Percentiles rank a stretch among this genome's conserved stretches.
Conservation (phyloP, 2,329 filamentous ascomycete species). For the Hysterium pulicare region DNA sequence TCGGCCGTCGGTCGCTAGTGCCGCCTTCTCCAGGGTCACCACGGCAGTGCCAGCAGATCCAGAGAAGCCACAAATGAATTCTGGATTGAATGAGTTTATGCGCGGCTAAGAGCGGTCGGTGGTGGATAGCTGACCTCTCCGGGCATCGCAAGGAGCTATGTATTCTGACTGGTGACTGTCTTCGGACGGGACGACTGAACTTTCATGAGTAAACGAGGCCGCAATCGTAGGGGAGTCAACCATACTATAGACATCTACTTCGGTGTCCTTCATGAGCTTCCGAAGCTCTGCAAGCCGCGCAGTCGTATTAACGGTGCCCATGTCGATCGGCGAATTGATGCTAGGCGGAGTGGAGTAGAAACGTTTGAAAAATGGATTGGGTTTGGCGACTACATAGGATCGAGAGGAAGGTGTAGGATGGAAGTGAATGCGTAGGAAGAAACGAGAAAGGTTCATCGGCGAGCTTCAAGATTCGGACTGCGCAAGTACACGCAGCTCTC, state of each 20-base stretch:
- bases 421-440: conserved; percentile 22
- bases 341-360: conserved; percentile 29
- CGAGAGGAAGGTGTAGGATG: conserved; percentile 16
- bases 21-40: conserved; percentile 79
- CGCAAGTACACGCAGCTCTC: background rate
- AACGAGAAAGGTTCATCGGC: conserved; percentile 30
- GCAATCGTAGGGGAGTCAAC: background rate
- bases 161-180: conserved; percentile 98
- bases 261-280: conserved; percentile 79
- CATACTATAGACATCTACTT: conserved; percentile 88
- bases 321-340: conserved; percentile 47
- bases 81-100: conserved; percentile 40
- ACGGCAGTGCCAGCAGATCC: conserved; percentile 93
- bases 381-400: conserved; percentile 23
- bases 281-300: conserved; percentile 73
- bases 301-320: conserved; percentile 77
- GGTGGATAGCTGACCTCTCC: conserved; percentile 57
- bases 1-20: conserved; percentile 88
- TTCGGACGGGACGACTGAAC: conserved; percentile 86
- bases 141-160: conserved; percentile 90
- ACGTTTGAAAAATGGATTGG: conserved; percentile 15
- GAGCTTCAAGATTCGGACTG: background rate
- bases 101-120: conserved; percentile 12
- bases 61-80: conserved; percentile 89
- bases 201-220: conserved; percentile 38